Base-by-base conservation (phyloP, 192 early-diverging fungal genomes). In the Diversispora epigaea region DNA sequence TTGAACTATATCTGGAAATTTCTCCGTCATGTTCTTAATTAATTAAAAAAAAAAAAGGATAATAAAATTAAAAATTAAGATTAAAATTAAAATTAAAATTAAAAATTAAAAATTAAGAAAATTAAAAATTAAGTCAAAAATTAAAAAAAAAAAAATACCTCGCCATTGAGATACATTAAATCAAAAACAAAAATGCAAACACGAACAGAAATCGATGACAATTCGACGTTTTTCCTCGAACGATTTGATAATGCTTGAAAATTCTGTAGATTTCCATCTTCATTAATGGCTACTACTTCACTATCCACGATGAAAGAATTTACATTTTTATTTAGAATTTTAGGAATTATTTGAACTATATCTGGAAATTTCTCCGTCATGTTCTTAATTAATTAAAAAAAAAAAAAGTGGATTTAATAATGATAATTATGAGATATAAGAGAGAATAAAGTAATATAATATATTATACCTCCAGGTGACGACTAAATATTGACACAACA, bases 111-210 rank as follows among this genome's bases (percentile, higher is more conserved):
- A n/a, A n/a, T n/a, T n/a, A n/a, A n/a, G n/a, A n/a, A n/a, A n/a
- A n/a, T n/a, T n/a, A n/a, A n/a, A n/a, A n/a, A n/a, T n/a, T n/a
- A n/a, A n/a, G n/a, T n/a, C n/a, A n/a, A n/a, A n/a, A n/a, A n/a
- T n/a, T n/a, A n/a, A n/a, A 82, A 44, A 22, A 80, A 68, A n/a
- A 49, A 9, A 66, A 41, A 14, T 77, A 89, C 87, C 83, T 90
- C 78, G 32, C 92, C 94, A 76, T 95, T 94, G 45, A 94, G 73
- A 73, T 88, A 95, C 22, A 95, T 79, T 25, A 94, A 73, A 76
- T 95, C 94, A 81, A 95, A 95, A n/a, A 86, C 93, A 84, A 92
- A 94, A 25, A 93, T 82, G 82, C 91, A 92, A 14, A 94, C 91
- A 78, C 88, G 85, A 19, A 95, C 88, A 21, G 84, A 84, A 69